Conservation (phyloP, 116 monocot genomes). For the Trichopus zeylanicus region DNA sequence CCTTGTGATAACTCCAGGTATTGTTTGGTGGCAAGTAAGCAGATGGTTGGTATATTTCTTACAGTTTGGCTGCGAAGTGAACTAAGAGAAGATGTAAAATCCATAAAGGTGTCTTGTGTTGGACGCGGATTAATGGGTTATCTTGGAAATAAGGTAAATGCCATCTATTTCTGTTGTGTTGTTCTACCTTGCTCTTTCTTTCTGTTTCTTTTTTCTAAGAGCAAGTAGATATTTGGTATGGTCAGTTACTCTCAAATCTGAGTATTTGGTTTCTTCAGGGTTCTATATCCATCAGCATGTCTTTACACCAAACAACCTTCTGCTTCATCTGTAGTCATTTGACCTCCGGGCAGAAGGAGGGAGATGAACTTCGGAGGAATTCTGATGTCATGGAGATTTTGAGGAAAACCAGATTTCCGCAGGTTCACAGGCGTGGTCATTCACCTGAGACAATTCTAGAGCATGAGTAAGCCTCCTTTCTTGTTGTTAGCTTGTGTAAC, state of each 20-base stretch:
- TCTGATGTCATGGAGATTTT: conserved; percentile 67
- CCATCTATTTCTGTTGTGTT: not conserved
- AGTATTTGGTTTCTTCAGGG: conserved; percentile 32
- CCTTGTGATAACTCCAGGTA: conserved; percentile 29
- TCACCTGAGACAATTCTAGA: conserved; percentile 61
- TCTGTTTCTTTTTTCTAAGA: too few species aligned
- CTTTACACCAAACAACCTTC: conserved; percentile 61
- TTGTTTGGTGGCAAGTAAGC: conserved; percentile 64
- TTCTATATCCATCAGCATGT: conserved; percentile 71
- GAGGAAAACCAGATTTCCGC: conserved; percentile 56
- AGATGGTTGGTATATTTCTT: conserved; percentile 72
- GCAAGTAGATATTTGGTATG: too few species aligned
- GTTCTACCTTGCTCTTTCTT: not conserved
- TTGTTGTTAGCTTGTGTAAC: not conserved
- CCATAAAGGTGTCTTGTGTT: conserved; percentile 65
- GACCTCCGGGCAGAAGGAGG: conserved; percentile 68
- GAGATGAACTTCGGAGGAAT: conserved; percentile 59
- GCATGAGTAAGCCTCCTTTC: conserved; percentile 36
- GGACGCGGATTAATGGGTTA: conserved; percentile 59
- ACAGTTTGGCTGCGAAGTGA: conserved; percentile 58
- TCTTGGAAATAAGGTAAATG: conserved; percentile 60
- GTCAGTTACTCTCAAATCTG: too few species aligned
- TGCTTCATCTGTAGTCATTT: conserved; percentile 72
- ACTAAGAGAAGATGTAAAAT: conserved; percentile 43
- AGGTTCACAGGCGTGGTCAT: conserved; percentile 33